Evolutionary conservation across 225 moss, liverwort and hornwort species (phyloP).

Genomic region (Climacium dendroides): DNA sequence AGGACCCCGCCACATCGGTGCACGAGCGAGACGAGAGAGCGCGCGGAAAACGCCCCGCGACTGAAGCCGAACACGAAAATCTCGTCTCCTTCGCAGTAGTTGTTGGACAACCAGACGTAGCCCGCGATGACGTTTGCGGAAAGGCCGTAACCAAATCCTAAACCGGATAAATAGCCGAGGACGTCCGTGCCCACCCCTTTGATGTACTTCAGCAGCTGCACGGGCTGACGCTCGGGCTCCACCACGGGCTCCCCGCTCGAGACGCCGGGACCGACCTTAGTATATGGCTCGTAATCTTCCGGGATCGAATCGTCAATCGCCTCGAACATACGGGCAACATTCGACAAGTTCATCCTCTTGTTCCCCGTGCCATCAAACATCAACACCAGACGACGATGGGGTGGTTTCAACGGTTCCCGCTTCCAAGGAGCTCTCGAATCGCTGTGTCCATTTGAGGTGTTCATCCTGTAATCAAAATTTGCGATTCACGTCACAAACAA

Average conservation of each 20-base stretch:
- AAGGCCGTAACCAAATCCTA: background rate
- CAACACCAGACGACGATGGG: background rate
- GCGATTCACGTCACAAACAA: background rate
- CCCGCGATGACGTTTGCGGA: background rate
- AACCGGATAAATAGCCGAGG: background rate
- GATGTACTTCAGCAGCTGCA: background rate
- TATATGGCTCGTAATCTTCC: background rate
- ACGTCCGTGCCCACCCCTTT: background rate
- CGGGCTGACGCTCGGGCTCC: background rate
- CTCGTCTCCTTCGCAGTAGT: background rate
- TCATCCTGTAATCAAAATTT: background rate
- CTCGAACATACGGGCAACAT: background rate
- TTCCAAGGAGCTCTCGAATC: background rate
- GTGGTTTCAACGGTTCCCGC: background rate
- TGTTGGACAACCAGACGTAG: background rate
- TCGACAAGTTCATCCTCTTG: background rate
- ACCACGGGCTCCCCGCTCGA: background rate
- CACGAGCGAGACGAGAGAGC: slow-evolving; percentile 1
- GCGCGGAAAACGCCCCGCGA: slow-evolving; percentile 1
- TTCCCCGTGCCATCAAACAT: slow-evolving; percentile 7
- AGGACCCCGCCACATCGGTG: slow-evolving; percentile 1
- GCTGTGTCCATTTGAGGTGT: background rate
- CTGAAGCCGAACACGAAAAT: slow-evolving; percentile 14
- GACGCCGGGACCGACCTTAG: background rate
- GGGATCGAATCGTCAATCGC: background rate